A percentile compares a stretch with the other conserved stretches of the same genome.
Conservation (phyloP, 2,329 filamentous ascomycete species). For the Colletotrichum karsti region DNA sequence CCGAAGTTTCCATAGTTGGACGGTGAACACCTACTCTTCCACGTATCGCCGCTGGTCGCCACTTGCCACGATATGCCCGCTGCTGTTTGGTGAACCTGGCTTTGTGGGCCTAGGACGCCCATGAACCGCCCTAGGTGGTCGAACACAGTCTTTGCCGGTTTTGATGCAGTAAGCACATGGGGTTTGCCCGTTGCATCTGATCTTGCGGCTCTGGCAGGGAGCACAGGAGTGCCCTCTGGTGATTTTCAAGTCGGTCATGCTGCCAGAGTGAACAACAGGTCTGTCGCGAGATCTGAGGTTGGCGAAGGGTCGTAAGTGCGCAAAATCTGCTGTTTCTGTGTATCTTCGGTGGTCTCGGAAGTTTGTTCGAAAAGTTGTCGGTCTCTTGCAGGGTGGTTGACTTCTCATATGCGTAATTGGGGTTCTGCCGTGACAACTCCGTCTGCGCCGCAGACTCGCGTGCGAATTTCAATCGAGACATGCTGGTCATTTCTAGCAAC, state of each 20-base stretch:
- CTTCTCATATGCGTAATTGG: background rate
- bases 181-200: constrained; percentile 66
- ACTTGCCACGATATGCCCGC: background rate
- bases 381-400: background rate
- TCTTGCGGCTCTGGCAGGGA: constrained; percentile 68
- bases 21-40: background rate
- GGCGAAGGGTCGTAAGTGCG: background rate
- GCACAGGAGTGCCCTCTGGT: constrained; percentile 49
- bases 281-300: background rate
- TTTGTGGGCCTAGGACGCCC: background rate
- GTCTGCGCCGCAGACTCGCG: background rate
- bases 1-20: too few species aligned
- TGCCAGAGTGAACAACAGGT: background rate
- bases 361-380: background rate
- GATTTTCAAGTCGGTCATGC: background rate
- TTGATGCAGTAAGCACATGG: constrained; percentile 69
- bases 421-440: background rate
- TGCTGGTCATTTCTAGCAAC: background rate
- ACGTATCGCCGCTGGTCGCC: constrained; percentile 10
- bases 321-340: too few species aligned
- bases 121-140: background rate
- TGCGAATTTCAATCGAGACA: background rate
- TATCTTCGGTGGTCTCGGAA: too few species aligned
- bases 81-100: background rate
- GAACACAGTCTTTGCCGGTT: constrained; percentile 43